Percentiles rank a stretch among this genome's conserved stretches.
These are phyloP conservation scores for Tulasnella sp. DNA, from an alignment of 768 basidiomycete species.

Conservation along the genomic window DNA sequence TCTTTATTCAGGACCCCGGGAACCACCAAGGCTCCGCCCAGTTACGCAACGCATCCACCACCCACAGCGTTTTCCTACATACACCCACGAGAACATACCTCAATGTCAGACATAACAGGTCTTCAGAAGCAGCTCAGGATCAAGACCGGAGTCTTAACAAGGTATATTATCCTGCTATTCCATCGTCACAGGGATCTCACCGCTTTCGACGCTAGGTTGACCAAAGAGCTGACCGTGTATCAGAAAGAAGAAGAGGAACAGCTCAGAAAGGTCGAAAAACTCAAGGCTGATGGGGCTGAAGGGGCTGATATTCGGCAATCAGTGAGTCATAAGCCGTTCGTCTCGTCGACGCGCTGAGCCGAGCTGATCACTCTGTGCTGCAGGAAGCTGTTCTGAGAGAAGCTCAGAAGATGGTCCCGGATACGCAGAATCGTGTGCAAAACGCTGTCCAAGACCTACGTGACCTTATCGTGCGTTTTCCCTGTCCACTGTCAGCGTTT, in stretches of 20 bases:
- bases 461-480: slow-evolving; percentile 55
- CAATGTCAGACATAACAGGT: neutral
- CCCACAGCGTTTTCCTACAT: neutral
- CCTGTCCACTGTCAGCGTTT: slow-evolving; percentile 1
- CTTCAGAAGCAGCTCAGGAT: slow-evolving; percentile 57
- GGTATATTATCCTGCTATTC: slow-evolving; percentile 33
- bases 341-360: neutral
- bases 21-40: neutral
- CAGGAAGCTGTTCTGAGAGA: slow-evolving; percentile 46
- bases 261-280: slow-evolving; percentile 47
- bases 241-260: slow-evolving; percentile 50
- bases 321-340: neutral
- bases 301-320: slow-evolving; percentile 15
- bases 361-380: neutral
- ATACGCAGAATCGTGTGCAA: slow-evolving; percentile 49
- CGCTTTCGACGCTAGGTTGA: slow-evolving; percentile 32
- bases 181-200: slow-evolving; percentile 13
- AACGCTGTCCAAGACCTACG: slow-evolving; percentile 51
- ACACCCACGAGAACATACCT: neutral
- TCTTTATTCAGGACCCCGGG: neutral
- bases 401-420: slow-evolving; percentile 68
- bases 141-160: slow-evolving; percentile 52
- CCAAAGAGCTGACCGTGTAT: slow-evolving; percentile 60
- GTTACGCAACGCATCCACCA: neutral
- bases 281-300: slow-evolving; percentile 42